Evolutionary conservation across 768 basidiomycete genomes (phyloP).

Genomic region (Stropharia rugosoannulata): DNA sequence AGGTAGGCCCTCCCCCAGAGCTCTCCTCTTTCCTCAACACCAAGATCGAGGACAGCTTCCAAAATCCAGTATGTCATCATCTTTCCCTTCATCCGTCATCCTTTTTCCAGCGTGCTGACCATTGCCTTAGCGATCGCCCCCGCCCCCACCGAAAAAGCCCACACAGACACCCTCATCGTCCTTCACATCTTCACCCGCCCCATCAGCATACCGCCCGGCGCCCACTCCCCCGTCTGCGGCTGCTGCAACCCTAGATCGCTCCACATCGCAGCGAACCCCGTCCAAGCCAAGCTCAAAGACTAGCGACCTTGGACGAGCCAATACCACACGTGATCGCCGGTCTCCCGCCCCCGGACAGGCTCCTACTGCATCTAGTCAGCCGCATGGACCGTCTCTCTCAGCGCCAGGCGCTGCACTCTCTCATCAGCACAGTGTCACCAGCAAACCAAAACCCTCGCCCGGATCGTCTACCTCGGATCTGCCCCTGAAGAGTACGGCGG

Average conservation of each 20-base stretch:
- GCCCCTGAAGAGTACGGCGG: slow-evolving; percentile 38
- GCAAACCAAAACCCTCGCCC: slow-evolving; percentile 49
- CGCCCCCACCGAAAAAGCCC: slow-evolving; percentile 47
- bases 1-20: slow-evolving; percentile 37
- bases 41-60: slow-evolving; percentile 48
- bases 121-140: slow-evolving; percentile 41
- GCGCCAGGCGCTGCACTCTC: not conserved
- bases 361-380: slow-evolving; percentile 25
- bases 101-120: not conserved
- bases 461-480: slow-evolving; percentile 61
- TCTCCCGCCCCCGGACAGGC: slow-evolving; percentile 39
- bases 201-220: slow-evolving; percentile 70
- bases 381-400: slow-evolving; percentile 7
- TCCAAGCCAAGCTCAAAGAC: slow-evolving; percentile 43
- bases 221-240: slow-evolving; percentile 69
- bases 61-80: slow-evolving; percentile 50
- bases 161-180: slow-evolving; percentile 14
- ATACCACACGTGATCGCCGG: slow-evolving; percentile 65
- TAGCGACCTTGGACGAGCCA: slow-evolving; percentile 59
- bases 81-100: not conserved
- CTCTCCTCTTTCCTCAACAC: slow-evolving; percentile 23
- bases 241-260: slow-evolving; percentile 78
- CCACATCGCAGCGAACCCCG: slow-evolving; percentile 81
- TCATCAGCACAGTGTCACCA: slow-evolving; percentile 8
- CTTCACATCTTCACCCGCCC: slow-evolving; percentile 33